These are phyloP conservation scores for Annulohypoxylon maeteangense DNA, from an alignment of 495 filamentous ascomycete genomes.

Conservation along the genomic window DNA sequence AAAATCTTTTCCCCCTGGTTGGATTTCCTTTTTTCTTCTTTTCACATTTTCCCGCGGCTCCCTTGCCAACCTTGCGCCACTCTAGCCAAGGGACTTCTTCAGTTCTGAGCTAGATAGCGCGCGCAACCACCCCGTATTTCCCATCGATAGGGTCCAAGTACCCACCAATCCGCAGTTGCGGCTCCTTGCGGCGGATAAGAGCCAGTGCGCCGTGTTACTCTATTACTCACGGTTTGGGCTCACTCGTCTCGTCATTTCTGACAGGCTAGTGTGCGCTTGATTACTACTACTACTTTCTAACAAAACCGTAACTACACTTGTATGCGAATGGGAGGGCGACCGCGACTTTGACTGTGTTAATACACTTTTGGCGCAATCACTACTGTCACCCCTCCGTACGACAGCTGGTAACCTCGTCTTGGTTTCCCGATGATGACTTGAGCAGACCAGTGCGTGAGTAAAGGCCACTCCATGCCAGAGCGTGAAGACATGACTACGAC, in stretches of 20 bases:
- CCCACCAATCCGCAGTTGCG: constrained; percentile 42
- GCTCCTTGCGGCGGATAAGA: constrained; percentile 39
- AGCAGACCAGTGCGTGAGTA: constrained; percentile 50
- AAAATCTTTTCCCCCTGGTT: background rate
- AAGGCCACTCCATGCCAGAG: constrained; percentile 46
- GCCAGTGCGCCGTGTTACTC: constrained; percentile 36
- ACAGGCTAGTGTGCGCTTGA: constrained; percentile 25
- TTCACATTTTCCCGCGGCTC: constrained; percentile 4
- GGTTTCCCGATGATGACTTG: constrained; percentile 44
- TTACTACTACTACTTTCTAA: constrained; percentile 22
- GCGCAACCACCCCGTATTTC: constrained; percentile 34
- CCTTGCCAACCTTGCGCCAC: constrained; percentile 26
- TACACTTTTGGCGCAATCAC: constrained; percentile 40
- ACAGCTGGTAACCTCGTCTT: constrained; percentile 27
- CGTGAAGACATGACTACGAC: constrained; percentile 59
- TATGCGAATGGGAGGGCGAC: constrained; percentile 36
- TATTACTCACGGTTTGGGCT: constrained; percentile 27
- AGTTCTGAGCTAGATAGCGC: constrained; percentile 39
- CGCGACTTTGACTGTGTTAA: constrained; percentile 30
- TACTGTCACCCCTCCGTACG: constrained; percentile 12
- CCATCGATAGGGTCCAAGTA: constrained; percentile 38
- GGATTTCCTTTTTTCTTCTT: constrained; percentile 10
- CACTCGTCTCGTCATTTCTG: constrained; percentile 18
- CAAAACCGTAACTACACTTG: constrained; percentile 19
- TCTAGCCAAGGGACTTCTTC: constrained; percentile 29